Base-by-base conservation (phyloP, 768 basidiomycete species). In the Naganishia friedmannii region DNA sequence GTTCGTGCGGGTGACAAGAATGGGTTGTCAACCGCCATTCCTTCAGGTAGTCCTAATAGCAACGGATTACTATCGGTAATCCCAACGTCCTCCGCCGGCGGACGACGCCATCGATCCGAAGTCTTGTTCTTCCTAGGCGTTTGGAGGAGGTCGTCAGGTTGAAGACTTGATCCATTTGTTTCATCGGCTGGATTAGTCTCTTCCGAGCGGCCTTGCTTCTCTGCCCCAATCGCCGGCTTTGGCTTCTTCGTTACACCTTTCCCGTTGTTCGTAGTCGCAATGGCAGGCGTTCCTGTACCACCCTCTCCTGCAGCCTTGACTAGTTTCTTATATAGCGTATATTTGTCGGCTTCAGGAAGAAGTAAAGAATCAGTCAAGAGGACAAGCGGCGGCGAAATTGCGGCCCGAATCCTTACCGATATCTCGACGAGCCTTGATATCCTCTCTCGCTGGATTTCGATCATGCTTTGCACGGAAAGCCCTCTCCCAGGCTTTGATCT, bases 401-500 rank as follows among this genome's bases (percentile, higher is more conserved):
- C n/a, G n/a, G n/a, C n/a, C n/a, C n/a, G 19, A 55, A 76, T 26
- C 21, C 81, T 46, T 34, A 82, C 82, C 80, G 37, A 83, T 82
- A 31, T 77, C 77, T 15, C 78, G 74, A 58, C 75, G 74, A 7
- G 51, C 68, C 72, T 82, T 82, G 77, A 83, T 82, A 72, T 83
- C 82, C 2, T 78, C 78, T 68, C 81, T 81, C 3, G 77, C 77
- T 28, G 82, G 82, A 32, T 77, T 75, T 17, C 78, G 58, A 12
- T 74, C 77, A 31, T 82, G 60, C 13, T 72, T 65, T 0, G 75
- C 57, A 42, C 77, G 77, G 74, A 83, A 83, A 3, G 69, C 21
- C 28, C 76, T 74, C 71, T 83, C 82, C 79, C 80, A 83, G 28
- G 76, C 60, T 58, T 83, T 83, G 73, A 83, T 78, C 39, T 79